A percentile compares a stretch with the other conserved stretches of the same genome.
Evolutionary conservation across 441 rosid genomes (phyloP).

Genomic region (Gossypium davidsonii): DNA sequence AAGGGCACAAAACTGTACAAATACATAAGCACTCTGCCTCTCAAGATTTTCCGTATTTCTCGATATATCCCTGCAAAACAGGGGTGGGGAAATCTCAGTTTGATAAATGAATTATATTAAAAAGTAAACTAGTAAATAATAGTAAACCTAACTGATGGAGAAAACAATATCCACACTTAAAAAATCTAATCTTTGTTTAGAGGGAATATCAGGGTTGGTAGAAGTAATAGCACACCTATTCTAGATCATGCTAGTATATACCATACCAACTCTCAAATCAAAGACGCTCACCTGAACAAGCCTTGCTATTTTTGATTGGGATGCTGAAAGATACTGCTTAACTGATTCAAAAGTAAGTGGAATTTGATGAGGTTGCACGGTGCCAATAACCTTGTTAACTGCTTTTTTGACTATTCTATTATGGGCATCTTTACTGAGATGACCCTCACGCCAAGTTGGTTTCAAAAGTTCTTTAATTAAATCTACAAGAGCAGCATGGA

Average conservation of each 20-base stretch:
- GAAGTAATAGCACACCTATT: neutral
- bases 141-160: neutral
- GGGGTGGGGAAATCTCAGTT: constrained; percentile 7
- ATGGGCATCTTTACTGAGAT: constrained; percentile 73
- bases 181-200: neutral
- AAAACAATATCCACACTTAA: constrained; percentile 9
- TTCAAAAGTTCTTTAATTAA: constrained; percentile 61
- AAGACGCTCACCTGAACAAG: constrained; percentile 69
- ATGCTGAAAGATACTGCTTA: constrained; percentile 55
- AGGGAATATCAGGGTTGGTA: neutral
- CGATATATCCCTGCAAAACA: constrained; percentile 69
- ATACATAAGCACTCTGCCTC: constrained; percentile 25
- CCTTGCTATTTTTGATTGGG: constrained; percentile 58
- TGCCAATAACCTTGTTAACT: constrained; percentile 63
- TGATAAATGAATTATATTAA: constrained; percentile 11
- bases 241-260: neutral
- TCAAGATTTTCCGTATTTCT: constrained; percentile 60
- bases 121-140: neutral
- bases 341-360: constrained; percentile 46
- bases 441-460: constrained; percentile 82
- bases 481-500: constrained; percentile 59
- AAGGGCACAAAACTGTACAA: constrained; percentile 23
- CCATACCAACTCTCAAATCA: constrained; percentile 7
- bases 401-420: constrained; percentile 70
- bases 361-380: constrained; percentile 54